Evolutionary conservation across 2,329 filamentous ascomycete genomes (phyloP), one percentile per base, ranked within the genome.

Genomic region (Moelleriella libera): DNA sequence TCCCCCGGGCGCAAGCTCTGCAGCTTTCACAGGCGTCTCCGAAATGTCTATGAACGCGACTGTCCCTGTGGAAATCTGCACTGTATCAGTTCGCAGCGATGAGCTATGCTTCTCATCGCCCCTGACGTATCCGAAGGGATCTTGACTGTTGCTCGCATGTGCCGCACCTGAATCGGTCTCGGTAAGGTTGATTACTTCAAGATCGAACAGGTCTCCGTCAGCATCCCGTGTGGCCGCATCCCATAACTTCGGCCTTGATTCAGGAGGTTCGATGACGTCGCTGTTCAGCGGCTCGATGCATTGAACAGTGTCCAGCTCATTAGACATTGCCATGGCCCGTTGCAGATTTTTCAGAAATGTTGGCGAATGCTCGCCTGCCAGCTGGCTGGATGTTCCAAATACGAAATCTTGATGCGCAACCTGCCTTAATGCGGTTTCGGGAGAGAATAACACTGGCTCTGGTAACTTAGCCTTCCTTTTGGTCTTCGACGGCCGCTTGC

Each of bases 341-440:
- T 85, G 78, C 21, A 85, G 62, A 43, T 84, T 75, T 31, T 74
- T 71, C 12, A 85, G 61, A 29, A 81, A 73, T 0, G 74, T 75
- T 0, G 84, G 83, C 0, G 83, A 85, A 37, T 88, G 78, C 48
- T 88, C 84, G 47, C 74, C 68, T 11, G 82, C 83, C 29, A 94
- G 66, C 60, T 94, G 88, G 60, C 88, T 94, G 1, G 84, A 89
- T 0, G 87, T 92, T 1, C 87, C 88, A 63, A 94, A 94, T 0
- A 94, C 66, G 57, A 89, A 85, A 50, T 88, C 79, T 59, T 92
- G 88, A 1, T 75, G 69, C 3, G 76, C 70, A 11, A 84, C 75
- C 53, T 83, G 74, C 46, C 75, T 75, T 42, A 82, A 63, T 1
- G 86, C 88, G 29, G 82, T 75, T 44, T 68, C 69, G 0, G 87